phyloP scores from a whole-genome alignment of 2,329 filamentous ascomycete genomes.

The Apiospora kogelbergensis region DNA sequence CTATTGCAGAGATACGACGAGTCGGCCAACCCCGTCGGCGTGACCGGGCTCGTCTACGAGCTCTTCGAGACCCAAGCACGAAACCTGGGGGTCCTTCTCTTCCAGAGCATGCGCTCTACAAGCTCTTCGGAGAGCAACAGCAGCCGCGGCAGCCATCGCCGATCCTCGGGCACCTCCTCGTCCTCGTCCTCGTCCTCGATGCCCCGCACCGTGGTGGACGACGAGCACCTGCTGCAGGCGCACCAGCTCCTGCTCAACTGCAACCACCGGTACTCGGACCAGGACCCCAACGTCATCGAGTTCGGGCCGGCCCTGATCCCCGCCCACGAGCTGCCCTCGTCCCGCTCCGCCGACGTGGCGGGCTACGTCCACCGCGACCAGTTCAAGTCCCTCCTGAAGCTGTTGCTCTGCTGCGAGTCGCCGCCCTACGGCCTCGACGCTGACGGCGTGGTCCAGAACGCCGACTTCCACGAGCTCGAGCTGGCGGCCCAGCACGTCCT shows the following conservation, averaged over 20 bases:
- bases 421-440: neutral
- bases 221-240: neutral
- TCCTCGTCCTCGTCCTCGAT: neutral
- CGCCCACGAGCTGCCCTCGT: neutral
- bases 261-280: neutral
- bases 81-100: neutral
- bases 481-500: neutral
- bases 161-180: neutral
- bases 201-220: neutral
- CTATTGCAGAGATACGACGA: neutral
- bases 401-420: neutral
- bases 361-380: neutral
- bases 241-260: slow-evolving; percentile 1
- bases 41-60: neutral
- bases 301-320: neutral
- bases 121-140: neutral
- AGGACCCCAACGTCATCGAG: neutral
- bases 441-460: neutral
- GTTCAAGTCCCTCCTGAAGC: neutral
- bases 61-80: neutral
- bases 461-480: neutral
- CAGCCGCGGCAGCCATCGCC: neutral
- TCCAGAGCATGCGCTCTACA: neutral
- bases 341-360: neutral
- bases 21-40: neutral